Base-by-base conservation (phyloP, 2,329 filamentous ascomycete species). In the Cercospora sesami region DNA sequence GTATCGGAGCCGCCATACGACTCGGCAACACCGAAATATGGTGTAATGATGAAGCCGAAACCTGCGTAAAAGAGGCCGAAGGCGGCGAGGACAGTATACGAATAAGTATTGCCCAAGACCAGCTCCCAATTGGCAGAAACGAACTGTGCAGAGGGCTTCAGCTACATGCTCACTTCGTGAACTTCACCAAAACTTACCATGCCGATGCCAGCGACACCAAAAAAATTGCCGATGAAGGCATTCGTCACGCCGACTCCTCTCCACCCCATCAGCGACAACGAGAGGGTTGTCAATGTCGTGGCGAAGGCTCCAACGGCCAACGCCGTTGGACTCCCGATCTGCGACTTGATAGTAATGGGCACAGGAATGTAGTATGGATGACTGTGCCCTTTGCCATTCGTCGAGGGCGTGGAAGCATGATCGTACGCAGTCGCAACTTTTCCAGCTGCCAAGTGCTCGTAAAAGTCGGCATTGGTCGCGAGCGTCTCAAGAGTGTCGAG, bases 101-200 rank as follows among this genome's bases (percentile, higher is more conserved):
- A 80, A 65, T 85, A 77, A 0, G 81, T 82, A 63, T 87, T 86
- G 0, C 85, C 85, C 10, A 81, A 76, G 0, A 83, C 81, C 0
- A 87, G 74, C 72, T 86, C 84, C 85, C 85, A 87, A 71, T 87
- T 84, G 5, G 86, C 85, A 0, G 84, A 83, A 1, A 87, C 77
- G 28, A 71, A 68, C 71, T 72, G n/a, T 21, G 57, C 8, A 7
- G 2, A 7, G 8, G 9, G 28, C 8, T 14, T 58, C 23, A 64
- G 62, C 62, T 59, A 48, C 18, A 53, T 36, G 5, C n/a, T 45
- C 48, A 39, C 28, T 21, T 39, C 8, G 31, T 6, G 14, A 2
- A 23, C 3, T 21, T 36, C 31, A 9, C 16, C 51, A 16, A 26
- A 26, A 63, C 65, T 33, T 0, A 87, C 78, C 68, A 87, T 80